phyloP scores from a whole-genome alignment of 257 asterid genomes.

The Prunella vulgaris region DNA sequence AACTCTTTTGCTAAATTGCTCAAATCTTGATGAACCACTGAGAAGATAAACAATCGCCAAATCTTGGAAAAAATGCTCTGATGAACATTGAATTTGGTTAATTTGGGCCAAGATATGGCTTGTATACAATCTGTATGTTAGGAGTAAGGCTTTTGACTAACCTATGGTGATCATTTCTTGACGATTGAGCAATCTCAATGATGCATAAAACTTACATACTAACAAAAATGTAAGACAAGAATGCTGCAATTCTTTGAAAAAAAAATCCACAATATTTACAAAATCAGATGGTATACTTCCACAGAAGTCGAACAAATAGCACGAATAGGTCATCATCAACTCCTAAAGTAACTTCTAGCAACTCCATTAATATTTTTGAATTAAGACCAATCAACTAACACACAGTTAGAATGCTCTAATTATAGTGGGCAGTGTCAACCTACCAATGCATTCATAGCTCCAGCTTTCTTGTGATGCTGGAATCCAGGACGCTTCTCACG shows the following conservation, averaged over 20 bases:
- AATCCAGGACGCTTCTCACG: conserved; percentile 85
- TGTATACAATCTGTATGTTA: background rate
- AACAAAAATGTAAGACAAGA: background rate
- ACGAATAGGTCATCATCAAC: background rate
- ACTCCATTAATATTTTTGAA: background rate
- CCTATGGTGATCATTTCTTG: background rate
- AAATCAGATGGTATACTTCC: background rate
- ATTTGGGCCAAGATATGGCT: background rate
- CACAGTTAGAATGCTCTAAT: background rate
- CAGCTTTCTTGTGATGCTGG: conserved; percentile 86
- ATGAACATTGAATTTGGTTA: background rate
- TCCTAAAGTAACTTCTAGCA: background rate
- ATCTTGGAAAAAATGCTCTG: background rate
- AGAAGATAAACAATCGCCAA: too few species aligned
- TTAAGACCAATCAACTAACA: background rate
- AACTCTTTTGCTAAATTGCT: background rate
- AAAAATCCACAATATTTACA: background rate
- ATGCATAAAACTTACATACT: background rate
- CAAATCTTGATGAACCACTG: too few species aligned
- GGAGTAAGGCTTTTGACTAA: background rate
- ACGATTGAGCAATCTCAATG: background rate
- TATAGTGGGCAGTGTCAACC: conserved; percentile 15
- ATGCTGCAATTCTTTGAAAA: background rate
- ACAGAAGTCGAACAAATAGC: background rate
- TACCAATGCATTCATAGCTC: conserved; percentile 91